These are phyloP conservation scores for Pleurotus citrinopileatus DNA, from an alignment of 768 basidiomycete genomes.

Conservation along the genomic window DNA sequence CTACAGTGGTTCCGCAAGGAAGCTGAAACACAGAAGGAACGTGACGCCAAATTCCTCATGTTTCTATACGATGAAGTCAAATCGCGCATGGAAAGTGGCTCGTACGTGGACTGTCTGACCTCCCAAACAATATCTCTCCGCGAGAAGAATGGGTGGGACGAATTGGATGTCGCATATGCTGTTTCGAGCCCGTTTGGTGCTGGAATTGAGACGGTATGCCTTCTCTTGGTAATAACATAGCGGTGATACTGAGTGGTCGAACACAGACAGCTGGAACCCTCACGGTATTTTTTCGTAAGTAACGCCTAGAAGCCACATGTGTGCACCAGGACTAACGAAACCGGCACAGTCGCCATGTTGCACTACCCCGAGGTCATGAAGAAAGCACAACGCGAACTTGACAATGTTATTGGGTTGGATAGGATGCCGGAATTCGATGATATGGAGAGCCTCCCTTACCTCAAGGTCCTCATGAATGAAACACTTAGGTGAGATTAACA, in stretches of 20 bases:
- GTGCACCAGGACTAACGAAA: too few relatives aligned
- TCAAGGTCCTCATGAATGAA: slow-evolving; percentile 36
- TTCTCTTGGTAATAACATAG: too few relatives aligned
- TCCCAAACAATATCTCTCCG: slow-evolving; percentile 33
- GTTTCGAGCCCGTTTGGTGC: slow-evolving; percentile 45
- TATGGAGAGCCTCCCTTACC: slow-evolving; percentile 30
- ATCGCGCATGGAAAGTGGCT: slow-evolving; percentile 34
- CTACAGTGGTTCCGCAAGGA: slow-evolving; percentile 44
- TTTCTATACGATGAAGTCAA: slow-evolving; percentile 41
- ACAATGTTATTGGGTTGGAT: slow-evolving; percentile 30
- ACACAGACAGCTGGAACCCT: slow-evolving; percentile 29
- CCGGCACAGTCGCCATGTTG: slow-evolving; percentile 40
- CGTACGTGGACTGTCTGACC: slow-evolving; percentile 37
- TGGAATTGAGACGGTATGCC: slow-evolving; percentile 39
- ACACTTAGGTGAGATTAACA: slow-evolving; percentile 25
- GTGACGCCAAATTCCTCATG: slow-evolving; percentile 37
- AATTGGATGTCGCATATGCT: slow-evolving; percentile 42
- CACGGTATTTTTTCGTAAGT: slow-evolving; percentile 29
- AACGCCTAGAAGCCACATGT: not conserved
- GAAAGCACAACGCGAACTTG: slow-evolving; percentile 38
- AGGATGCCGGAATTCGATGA: slow-evolving; percentile 37
- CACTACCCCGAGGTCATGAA: slow-evolving; percentile 35
- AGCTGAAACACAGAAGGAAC: slow-evolving; percentile 32
- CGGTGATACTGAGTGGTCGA: too few relatives aligned
- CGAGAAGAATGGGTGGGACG: slow-evolving; percentile 35